Evolutionary conservation across 2,329 filamentous ascomycete species (phyloP).

Genomic region (Venturia effusa): DNA sequence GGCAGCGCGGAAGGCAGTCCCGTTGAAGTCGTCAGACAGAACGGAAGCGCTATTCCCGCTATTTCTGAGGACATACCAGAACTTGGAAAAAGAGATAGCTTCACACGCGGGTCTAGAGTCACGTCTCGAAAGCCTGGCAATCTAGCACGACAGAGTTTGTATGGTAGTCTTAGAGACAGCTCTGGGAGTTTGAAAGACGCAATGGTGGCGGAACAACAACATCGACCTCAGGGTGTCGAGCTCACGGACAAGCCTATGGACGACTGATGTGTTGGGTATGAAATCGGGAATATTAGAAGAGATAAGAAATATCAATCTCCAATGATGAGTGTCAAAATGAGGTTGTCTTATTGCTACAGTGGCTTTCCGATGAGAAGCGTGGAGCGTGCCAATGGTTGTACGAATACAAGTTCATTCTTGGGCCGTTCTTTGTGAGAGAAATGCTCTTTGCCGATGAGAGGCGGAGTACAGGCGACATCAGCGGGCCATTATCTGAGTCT

Average conservation of each 20-base stretch:
- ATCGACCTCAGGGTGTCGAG: conserved; percentile 42
- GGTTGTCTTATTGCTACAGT: background rate
- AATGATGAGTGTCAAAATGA: background rate
- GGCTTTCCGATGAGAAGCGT: conserved; percentile 3
- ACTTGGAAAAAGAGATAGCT: conserved; percentile 6
- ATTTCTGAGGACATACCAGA: background rate
- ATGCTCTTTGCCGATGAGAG: background rate
- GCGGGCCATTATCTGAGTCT: background rate
- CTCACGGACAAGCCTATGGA: conserved; percentile 71
- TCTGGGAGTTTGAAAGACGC: conserved; percentile 25
- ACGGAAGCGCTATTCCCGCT: background rate
- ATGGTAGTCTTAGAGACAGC: conserved; percentile 22
- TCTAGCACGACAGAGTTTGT: conserved; percentile 21
- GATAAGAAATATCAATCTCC: background rate
- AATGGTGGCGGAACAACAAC: conserved; percentile 25
- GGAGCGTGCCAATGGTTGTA: background rate
- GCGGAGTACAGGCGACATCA: background rate
- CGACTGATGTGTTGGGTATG: conserved; percentile 36
- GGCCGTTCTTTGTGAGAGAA: background rate
- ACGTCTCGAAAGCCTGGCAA: background rate
- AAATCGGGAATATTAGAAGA: no score
- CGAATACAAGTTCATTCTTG: background rate
- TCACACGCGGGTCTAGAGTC: background rate
- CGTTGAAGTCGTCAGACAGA: conserved; percentile 13
- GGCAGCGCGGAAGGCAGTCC: conserved; percentile 40